Conservation (phyloP, 345 rosid genomes). For the Carallia pectinifolia region DNA sequence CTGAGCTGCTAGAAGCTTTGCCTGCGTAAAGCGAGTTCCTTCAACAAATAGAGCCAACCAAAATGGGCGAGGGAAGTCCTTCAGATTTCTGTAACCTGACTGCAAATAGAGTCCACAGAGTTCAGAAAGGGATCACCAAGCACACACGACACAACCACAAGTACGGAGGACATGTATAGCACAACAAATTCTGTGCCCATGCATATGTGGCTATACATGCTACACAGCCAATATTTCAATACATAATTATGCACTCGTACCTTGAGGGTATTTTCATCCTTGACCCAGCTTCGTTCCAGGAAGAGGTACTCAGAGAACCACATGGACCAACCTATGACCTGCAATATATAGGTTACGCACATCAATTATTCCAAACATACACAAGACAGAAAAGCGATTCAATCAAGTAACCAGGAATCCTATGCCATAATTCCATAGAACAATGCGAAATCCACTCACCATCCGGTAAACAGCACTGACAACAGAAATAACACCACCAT, state of each 20-base stretch:
- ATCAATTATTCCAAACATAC: too few relatives aligned
- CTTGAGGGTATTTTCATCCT: slow-evolving; percentile 92
- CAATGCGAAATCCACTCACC: too few relatives aligned
- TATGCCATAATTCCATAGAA: too few relatives aligned
- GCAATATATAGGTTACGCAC: slow-evolving; percentile 12
- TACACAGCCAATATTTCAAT: neutral
- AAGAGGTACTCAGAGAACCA: slow-evolving; percentile 99
- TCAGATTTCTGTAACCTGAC: slow-evolving; percentile 82
- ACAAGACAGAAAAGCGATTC: too few relatives aligned
- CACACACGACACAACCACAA: neutral
- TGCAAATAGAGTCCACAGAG: slow-evolving; percentile 34
- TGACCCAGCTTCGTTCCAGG: slow-evolving; percentile 93
- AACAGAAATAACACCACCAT: too few relatives aligned
- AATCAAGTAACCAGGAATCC: too few relatives aligned
- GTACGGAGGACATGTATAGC: neutral
- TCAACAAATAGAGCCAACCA: slow-evolving; percentile 99
- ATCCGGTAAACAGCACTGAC: too few relatives aligned
- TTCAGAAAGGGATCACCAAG: slow-evolving; percentile 2
- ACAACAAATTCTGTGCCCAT: neutral
- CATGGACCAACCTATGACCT: slow-evolving; percentile 99
- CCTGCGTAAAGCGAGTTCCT: slow-evolving; percentile 96
- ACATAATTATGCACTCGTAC: slow-evolving; percentile 19
- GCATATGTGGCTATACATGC: neutral
- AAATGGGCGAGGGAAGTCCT: slow-evolving; percentile 86
- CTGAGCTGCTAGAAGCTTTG: slow-evolving; percentile 97